Conservation (phyloP, 176 grass and related monocot genomes). For the barley (Hordeum vulgare) region MorexV3_pseudomolecules_assembly NC_058520.1:8917950-8918449, state of each 20-base stretch:
- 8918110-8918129: constrained; percentile 60
- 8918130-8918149: constrained; percentile 53
- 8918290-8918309: not conserved
- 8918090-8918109: constrained; percentile 96
- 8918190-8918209: constrained; percentile 14
- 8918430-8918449: not conserved
- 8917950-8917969: constrained; percentile 37
- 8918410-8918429: constrained; percentile 57
- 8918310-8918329: not conserved
- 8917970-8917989: constrained; percentile 65
- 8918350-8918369: not conserved
- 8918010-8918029: constrained; percentile 43
- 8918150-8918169: constrained; percentile 50
- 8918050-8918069: constrained; percentile 19
- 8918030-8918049: constrained; percentile 20
- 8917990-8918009: constrained; percentile 3
- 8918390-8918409: constrained; percentile 94
- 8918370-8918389: constrained; percentile 92
- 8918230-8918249: constrained; percentile 92
- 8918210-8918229: constrained; percentile 72
- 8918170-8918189: not conserved
- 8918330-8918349: not conserved
- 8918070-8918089: constrained; percentile 23
- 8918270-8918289: not conserved
- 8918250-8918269: constrained; percentile 34